Conservation (phyloP, 192 early-diverging fungal genomes). For the Coemansia aciculifera region DNA sequence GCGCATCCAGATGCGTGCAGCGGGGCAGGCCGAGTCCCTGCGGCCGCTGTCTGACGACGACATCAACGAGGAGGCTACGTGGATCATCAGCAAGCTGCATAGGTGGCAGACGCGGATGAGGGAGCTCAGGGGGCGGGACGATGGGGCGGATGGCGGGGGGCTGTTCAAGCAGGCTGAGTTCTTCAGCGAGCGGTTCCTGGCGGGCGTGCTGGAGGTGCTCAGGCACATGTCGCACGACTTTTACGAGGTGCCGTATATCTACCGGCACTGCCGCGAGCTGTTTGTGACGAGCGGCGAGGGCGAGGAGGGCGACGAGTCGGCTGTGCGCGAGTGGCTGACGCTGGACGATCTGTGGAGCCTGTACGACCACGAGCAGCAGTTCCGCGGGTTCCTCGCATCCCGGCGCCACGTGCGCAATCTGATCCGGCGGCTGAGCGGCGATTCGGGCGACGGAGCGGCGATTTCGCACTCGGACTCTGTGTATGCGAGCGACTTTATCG, state of each 20-base stretch:
- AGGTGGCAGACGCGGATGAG: slow-evolving; percentile 28
- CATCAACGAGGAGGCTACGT: slow-evolving; percentile 65
- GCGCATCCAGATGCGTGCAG: slow-evolving; percentile 76
- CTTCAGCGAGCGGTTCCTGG: slow-evolving; percentile 49
- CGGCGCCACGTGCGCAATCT: slow-evolving; percentile 57
- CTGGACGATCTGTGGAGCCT: slow-evolving; percentile 84
- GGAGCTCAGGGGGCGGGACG: background rate
- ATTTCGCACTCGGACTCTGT: slow-evolving; percentile 20
- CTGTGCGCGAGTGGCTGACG: slow-evolving; percentile 60
- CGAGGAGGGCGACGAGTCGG: slow-evolving; percentile 27
- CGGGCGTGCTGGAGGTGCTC: slow-evolving; percentile 63
- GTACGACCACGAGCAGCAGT: slow-evolving; percentile 81
- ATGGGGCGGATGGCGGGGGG: slow-evolving; percentile 1
- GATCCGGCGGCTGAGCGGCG: slow-evolving; percentile 50
- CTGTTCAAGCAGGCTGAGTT: slow-evolving; percentile 47
- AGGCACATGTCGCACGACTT: slow-evolving; percentile 74
- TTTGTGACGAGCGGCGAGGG: slow-evolving; percentile 57
- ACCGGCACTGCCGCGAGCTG: slow-evolving; percentile 82
- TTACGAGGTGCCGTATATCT: slow-evolving; percentile 90
- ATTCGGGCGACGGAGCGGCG: background rate
- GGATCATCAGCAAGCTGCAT: slow-evolving; percentile 56
- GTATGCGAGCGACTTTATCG: slow-evolving; percentile 28
- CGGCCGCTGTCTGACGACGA: slow-evolving; percentile 60
- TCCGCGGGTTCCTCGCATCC: slow-evolving; percentile 67
- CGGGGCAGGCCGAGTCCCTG: slow-evolving; percentile 22